A percentile compares a stretch with the other conserved stretches of the same genome.
These are phyloP conservation scores for Eimeria necatrix DNA, from an alignment of 169 alveolate species.

Conservation along the genomic window DNA sequence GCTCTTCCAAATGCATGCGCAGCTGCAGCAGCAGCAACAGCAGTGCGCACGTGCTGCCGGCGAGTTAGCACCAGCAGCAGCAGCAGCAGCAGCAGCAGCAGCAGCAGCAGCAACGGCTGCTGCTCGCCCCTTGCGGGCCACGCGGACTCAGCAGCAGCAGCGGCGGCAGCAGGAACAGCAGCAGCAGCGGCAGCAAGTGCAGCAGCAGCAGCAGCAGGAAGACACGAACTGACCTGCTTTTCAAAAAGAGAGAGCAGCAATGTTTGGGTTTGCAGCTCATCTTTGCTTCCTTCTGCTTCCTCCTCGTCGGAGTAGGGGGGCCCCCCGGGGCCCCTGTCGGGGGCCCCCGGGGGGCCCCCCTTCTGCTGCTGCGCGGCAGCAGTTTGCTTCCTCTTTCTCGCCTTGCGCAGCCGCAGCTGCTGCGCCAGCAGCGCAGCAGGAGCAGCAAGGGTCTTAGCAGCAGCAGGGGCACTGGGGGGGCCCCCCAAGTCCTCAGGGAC, in stretches of 20 bases:
- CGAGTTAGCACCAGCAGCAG: neutral
- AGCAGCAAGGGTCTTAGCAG: slow-evolving; percentile 26
- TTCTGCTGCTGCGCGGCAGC: neutral
- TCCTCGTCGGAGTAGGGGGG: neutral
- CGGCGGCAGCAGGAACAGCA: neutral
- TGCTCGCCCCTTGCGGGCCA: neutral
- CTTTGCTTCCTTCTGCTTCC: slow-evolving; percentile 12
- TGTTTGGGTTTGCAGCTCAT: neutral
- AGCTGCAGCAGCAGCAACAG: slow-evolving; percentile 63
- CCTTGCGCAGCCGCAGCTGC: slow-evolving; percentile 39
- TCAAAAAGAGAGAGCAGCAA: slow-evolving; percentile 36
- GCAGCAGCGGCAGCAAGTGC: slow-evolving; percentile 24
- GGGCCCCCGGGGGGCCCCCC: neutral
- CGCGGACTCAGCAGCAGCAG: neutral
- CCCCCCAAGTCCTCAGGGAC: neutral
- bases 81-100: slow-evolving; percentile 27
- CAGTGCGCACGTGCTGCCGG: neutral
- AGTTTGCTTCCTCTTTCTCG: neutral
- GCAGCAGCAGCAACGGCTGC: neutral
- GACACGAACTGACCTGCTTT: slow-evolving; percentile 6
- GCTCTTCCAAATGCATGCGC: slow-evolving; percentile 1
- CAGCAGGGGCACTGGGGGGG: slow-evolving; percentile 23
- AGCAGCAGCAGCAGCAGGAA: slow-evolving; percentile 57
- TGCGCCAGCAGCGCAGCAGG: slow-evolving; percentile 62
- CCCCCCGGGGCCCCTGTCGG: neutral